A percentile compares a stretch with the other conserved stretches of the same genome.
Evolutionary conservation across 371 early-diverging fungal genomes (phyloP).

Genomic region (Capillidium heterosporum): DNA sequence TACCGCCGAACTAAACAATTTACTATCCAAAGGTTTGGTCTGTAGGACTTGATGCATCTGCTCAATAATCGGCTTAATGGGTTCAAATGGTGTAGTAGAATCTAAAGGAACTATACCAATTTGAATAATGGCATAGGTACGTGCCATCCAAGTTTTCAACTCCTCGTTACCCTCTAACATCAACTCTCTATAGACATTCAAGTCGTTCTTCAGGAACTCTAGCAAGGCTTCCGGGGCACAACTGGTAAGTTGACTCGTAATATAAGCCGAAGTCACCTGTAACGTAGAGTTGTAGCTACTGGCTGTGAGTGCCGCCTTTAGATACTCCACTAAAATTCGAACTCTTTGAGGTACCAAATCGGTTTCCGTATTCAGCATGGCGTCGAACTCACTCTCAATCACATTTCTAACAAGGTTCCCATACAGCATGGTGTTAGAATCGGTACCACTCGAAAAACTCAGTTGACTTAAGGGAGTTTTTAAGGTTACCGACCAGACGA

Average conservation of each 20-base stretch:
- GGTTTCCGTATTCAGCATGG: too few species aligned
- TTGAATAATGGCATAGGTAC: background rate
- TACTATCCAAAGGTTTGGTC: slow-evolving; percentile 45
- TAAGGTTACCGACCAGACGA: too few species aligned
- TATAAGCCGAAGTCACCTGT: background rate
- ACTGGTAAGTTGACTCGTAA: slow-evolving; percentile 8
- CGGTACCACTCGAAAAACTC: too few species aligned
- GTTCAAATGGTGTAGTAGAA: slow-evolving; percentile 1
- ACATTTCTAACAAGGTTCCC: too few species aligned
- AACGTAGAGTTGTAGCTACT: too few species aligned
- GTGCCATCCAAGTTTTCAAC: background rate
- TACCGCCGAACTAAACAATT: slow-evolving; percentile 25
- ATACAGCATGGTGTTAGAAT: too few species aligned
- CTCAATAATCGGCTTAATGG: slow-evolving; percentile 11
- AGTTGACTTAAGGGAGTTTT: too few species aligned
- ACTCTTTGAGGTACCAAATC: too few species aligned
- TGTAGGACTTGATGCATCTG: slow-evolving; percentile 22
- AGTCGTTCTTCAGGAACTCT: slow-evolving; percentile 14
- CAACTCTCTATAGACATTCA: slow-evolving; percentile 20
- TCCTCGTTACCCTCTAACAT: slow-evolving; percentile 15
- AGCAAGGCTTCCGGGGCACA: slow-evolving; percentile 13
- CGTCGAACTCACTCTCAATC: too few species aligned
- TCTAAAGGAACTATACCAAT: background rate
- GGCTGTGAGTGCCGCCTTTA: too few species aligned
- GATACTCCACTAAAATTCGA: too few species aligned